Evolutionary conservation across 345 rosid species (phyloP).

Genomic region (Laguncularia racemosa): DNA sequence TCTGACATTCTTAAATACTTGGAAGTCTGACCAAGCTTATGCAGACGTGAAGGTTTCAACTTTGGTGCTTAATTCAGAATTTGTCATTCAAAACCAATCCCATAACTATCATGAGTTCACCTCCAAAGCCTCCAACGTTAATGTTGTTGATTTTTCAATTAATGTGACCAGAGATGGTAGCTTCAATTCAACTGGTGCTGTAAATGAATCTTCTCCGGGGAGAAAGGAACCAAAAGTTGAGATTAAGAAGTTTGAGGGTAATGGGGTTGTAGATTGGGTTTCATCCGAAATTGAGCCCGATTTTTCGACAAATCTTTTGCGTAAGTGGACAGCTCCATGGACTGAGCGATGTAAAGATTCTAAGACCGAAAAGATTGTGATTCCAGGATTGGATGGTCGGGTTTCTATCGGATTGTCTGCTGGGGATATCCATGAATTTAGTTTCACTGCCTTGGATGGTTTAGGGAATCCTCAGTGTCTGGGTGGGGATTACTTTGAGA

Average conservation of each 20-base stretch:
- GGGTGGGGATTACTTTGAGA: conserved; percentile 91
- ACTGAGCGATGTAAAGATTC: conserved; percentile 63
- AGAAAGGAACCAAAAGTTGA: not conserved
- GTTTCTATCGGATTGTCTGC: conserved; percentile 44
- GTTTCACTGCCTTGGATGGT: conserved; percentile 55
- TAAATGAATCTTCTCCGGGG: not conserved
- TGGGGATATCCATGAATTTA: conserved; percentile 58
- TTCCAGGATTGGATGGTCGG: conserved; percentile 50
- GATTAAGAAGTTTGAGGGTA: not conserved
- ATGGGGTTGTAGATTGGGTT: conserved; percentile 30
- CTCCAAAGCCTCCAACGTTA: not conserved
- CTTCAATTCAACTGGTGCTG: conserved; percentile 2
- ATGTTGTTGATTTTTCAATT: not conserved
- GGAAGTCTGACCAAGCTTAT: conserved; percentile 43
- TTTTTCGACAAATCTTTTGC: conserved; percentile 42
- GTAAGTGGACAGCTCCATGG: conserved; percentile 60
- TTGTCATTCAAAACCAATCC: conserved; percentile 6
- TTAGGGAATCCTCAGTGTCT: conserved; percentile 40
- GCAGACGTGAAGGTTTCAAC: not conserved
- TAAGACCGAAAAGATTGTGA: conserved; percentile 39
- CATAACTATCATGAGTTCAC: not conserved
- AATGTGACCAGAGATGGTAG: not conserved
- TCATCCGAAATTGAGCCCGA: conserved; percentile 38
- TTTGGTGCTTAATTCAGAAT: not conserved
- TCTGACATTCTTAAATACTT: conserved; percentile 38